Base-by-base conservation (phyloP, 352 stramenopile species). In the Pythium rhizo-oryzae region DNA sequence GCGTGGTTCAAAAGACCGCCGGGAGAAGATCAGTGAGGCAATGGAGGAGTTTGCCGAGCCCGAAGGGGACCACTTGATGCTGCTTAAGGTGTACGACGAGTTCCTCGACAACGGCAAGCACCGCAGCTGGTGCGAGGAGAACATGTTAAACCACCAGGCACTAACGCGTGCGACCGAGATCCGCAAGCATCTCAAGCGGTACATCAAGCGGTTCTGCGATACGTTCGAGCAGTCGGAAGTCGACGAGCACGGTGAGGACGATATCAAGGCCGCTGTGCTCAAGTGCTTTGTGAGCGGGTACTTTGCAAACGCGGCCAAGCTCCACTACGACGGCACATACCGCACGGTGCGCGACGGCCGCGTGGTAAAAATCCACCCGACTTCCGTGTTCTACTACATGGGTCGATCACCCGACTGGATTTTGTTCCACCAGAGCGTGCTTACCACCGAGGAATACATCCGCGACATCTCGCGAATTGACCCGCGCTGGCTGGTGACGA, bases 391-490 rank as follows among this genome's bases (percentile, higher is more conserved):
- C 50, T 91, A 90, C 61, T 76, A 89, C 67, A 77, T 90, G 67
- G 82, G 84, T 2, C 85, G 74, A 13, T 81, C 96, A 37, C 98
- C 98, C 4, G 97, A 99, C 72, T 99, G 98, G 86, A 93, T 99
- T 19, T 82, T 98, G 35, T 99, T 99, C 77, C 97, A 99, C 70
- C 96, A 99, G 76, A 97, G 99, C 47, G 97, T 99, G 25, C 91
- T 98, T 51, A 99, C 98, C 1, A 98, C 90, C 0, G 97, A 99
- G 62, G 97, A 99, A 76, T 98, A 93, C 62, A 85, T 96, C 25
- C 83, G 84, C 12, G 81, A 91, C 47, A 80, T 92, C 41, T 81
- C 73, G 15, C 85, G 67, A 54, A 91, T 94, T 50, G 81, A 94
- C 24, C 87, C 87, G 8, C 81, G 87, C 30, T 94, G 87, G 87